A percentile compares a stretch with the other conserved stretches of the same genome.
phyloP scores from a whole-genome alignment of 192 early-diverging fungal genomes.

The Coemansia interrupta region DNA sequence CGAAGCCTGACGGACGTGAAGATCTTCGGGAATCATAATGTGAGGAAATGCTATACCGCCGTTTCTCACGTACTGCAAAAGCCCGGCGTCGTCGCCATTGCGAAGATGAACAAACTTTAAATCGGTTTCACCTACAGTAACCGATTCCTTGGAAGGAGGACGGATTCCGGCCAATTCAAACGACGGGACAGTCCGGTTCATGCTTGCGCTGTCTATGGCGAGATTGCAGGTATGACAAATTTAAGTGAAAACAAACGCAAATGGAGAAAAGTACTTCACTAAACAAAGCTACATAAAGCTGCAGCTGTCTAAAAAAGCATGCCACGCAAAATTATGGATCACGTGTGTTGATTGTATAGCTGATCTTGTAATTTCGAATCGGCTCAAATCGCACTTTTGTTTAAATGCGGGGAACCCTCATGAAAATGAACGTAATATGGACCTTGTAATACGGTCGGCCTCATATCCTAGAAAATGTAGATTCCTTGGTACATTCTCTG shows the following conservation, averaged over 20 bases:
- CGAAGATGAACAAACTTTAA: slow-evolving; percentile 42
- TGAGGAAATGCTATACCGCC: slow-evolving; percentile 52
- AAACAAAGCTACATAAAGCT: no score
- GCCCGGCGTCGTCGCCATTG: slow-evolving; percentile 26
- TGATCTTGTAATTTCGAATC: no score
- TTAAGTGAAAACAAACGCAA: background rate
- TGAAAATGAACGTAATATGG: no score
- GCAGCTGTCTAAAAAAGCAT: no score
- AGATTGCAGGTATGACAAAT: no score
- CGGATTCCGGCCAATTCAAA: slow-evolving; percentile 43
- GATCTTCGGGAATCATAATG: slow-evolving; percentile 49
- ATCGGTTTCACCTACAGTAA: slow-evolving; percentile 48
- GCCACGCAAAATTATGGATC: background rate
- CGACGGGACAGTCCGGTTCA: slow-evolving; percentile 18
- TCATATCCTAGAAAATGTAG: no score
- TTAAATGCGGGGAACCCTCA: background rate
- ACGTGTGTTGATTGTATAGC: no score
- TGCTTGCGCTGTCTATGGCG: background rate
- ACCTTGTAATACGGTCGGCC: no score
- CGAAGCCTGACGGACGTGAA: slow-evolving; percentile 22
- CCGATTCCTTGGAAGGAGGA: slow-evolving; percentile 35
- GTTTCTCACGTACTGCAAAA: slow-evolving; percentile 41
- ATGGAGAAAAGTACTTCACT: slow-evolving; percentile 4
- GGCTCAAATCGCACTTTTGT: background rate
- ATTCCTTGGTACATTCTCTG: no score